Percentiles rank a stretch among this genome's conserved stretches.
Evolutionary conservation across 352 stramenopile genomes (phyloP).

Genomic region (Globisporangium iwayamae): DNA sequence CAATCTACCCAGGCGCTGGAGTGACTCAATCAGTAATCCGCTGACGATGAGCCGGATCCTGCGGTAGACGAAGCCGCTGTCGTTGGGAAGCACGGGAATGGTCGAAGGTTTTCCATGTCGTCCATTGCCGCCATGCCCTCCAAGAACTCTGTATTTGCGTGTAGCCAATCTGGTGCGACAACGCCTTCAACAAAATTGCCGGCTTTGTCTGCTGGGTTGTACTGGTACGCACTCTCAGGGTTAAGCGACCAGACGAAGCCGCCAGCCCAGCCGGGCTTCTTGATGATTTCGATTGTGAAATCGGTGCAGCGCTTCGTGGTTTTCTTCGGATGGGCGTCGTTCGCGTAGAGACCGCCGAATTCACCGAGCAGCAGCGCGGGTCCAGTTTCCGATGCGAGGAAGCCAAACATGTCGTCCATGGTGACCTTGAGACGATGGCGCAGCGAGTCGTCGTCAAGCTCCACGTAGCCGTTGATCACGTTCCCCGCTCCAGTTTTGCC

Average conservation of each 20-base stretch:
- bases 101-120: constrained; percentile 25
- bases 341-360: constrained; percentile 31
- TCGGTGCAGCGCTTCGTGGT: constrained; percentile 33
- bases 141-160: constrained; percentile 24
- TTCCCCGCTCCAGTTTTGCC: constrained; percentile 12
- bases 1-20: neutral
- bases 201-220: constrained; percentile 28
- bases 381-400: constrained; percentile 21
- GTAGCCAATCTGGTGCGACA: constrained; percentile 22
- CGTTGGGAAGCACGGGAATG: constrained; percentile 32
- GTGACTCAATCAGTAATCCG: neutral
- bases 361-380: constrained; percentile 30
- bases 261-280: constrained; percentile 27
- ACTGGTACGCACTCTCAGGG: constrained; percentile 38
- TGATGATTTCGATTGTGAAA: constrained; percentile 29
- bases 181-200: constrained; percentile 26
- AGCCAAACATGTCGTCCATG: constrained; percentile 43
- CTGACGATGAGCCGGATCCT: neutral
- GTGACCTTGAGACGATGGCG: constrained; percentile 22
- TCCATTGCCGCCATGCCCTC: constrained; percentile 28
- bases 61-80: constrained; percentile 1
- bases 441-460: constrained; percentile 27
- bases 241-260: constrained; percentile 38
- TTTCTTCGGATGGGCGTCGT: constrained; percentile 25
- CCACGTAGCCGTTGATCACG: constrained; percentile 23